Evolutionary conservation across 768 basidiomycete genomes (phyloP), one percentile per base, ranked within the genome.

Genomic region (Boletus edulis): DNA sequence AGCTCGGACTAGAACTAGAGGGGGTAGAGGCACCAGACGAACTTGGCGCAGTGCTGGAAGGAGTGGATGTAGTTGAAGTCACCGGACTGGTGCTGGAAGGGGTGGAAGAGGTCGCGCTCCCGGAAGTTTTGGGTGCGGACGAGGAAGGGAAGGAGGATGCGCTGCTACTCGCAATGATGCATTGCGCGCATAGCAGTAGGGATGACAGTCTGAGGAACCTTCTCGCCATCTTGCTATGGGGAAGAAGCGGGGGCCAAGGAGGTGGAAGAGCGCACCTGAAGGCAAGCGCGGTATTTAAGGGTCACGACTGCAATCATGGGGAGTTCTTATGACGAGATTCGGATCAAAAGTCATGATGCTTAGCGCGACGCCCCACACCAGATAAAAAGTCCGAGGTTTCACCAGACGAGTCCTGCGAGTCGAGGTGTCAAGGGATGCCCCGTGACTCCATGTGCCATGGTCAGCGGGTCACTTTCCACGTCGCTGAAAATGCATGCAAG

Each of bases 201-300:
- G 58, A 52, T 18, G 46, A 57, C 40, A 66, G 24, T 18, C 41
- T 34, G 46, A 55, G 42, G 11, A 56, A 14, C 9, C n/a, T 59
- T 10, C n/a, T 51, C 27, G 27, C 56, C 70, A 69, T 71, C 59
- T 51, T 38, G 35, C 22, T 12, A 6, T 20, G 52, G 31, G 4
- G 45, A 5, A n/a, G 4, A 46, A 34, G 46, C 18, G 47, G 57
- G 48, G 44, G 9, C 37, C 3, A 15, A 13, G 15, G n/a, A n/a
- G 18, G 40, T 47, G 12, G 7, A 50, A 38, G 8, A 20, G 31
- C 29, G 18, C 29, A 29, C 18, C 20, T 14, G 9, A 24, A 17
- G 7, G 20, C 29, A 27, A 29, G 12, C 0, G 5, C 22, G 14
- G 29, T 51, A 51, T 62, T 57, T 62, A 61, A 49, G 31, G 42